A percentile compares a stretch with the other conserved stretches of the same genome.
phyloP scores from a whole-genome alignment of 306 rosid genomes.

The Cucurbita argyrosperma region DNA sequence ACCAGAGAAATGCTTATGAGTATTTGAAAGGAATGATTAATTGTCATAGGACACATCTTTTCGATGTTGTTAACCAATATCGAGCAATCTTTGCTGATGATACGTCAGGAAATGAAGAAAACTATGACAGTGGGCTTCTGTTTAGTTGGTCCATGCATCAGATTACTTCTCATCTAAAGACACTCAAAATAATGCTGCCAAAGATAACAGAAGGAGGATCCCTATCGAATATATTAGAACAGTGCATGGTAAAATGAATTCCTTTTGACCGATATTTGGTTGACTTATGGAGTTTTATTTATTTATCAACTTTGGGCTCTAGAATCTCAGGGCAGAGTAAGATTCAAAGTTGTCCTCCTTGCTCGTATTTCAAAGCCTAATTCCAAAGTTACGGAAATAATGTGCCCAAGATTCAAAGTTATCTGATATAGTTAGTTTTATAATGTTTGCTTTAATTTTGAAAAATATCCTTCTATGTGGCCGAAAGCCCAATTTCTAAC shows the following conservation, averaged over 20 bases:
- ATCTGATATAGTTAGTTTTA: neutral
- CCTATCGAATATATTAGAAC: conserved; percentile 84
- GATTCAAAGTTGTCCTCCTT: neutral
- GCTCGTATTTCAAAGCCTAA: neutral
- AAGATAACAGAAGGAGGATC: conserved; percentile 94
- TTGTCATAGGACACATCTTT: conserved; percentile 94
- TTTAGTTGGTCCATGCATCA: conserved; percentile 99
- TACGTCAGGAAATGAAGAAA: conserved; percentile 93
- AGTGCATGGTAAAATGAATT: conserved; percentile 74
- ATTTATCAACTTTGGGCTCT: neutral
- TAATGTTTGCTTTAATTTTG: neutral
- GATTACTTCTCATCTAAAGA: conserved; percentile 69
- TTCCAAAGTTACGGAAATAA: neutral
- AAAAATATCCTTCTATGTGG: neutral
- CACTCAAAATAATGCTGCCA: conserved; percentile 78
- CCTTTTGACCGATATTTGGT: neutral
- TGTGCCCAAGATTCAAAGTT: neutral
- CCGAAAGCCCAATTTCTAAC: neutral
- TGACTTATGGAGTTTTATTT: neutral
- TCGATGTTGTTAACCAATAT: conserved; percentile 93
- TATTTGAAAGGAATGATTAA: conserved; percentile 83
- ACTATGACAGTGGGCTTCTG: conserved; percentile 93
- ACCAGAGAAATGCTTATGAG: conserved; percentile 74
- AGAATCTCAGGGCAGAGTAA: neutral
- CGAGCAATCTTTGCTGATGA: conserved; percentile 98